Conservation (phyloP, 2,329 filamentous ascomycete genomes). For the Fusarium pilosicola region DNA sequence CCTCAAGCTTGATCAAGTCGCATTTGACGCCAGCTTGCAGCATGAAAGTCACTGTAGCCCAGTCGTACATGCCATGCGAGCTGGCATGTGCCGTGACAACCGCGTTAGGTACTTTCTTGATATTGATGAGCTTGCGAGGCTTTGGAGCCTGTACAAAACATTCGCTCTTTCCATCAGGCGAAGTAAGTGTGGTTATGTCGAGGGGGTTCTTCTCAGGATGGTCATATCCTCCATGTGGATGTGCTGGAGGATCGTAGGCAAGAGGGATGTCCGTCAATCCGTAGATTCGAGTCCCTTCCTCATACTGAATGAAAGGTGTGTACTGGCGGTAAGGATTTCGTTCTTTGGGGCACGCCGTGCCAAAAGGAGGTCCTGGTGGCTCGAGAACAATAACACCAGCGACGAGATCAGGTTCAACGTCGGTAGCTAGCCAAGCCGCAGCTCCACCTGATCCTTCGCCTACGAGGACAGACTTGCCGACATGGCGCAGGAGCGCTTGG, state of each 20-base stretch:
- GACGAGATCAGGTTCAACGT: slow-evolving; percentile 59
- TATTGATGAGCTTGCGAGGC: slow-evolving; percentile 56
- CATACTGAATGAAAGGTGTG: slow-evolving; percentile 36
- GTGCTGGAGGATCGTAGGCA: slow-evolving; percentile 53
- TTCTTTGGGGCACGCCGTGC: slow-evolving; percentile 18
- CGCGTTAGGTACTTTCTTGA: slow-evolving; percentile 59
- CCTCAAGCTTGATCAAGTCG: slow-evolving; percentile 56
- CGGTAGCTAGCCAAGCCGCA: slow-evolving; percentile 59
- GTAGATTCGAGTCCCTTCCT: slow-evolving; percentile 48
- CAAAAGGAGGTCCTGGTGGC: slow-evolving; percentile 63
- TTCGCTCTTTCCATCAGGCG: slow-evolving; percentile 24
- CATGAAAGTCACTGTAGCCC: slow-evolving; percentile 63
- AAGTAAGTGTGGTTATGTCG: slow-evolving; percentile 15
- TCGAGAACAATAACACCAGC: slow-evolving; percentile 62
- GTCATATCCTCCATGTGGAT: slow-evolving; percentile 17
- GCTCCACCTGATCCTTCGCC: slow-evolving; percentile 61
- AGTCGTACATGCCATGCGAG: slow-evolving; percentile 64
- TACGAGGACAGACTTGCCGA: slow-evolving; percentile 56
- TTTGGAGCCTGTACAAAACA: slow-evolving; percentile 36
- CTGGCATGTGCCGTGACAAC: slow-evolving; percentile 64
- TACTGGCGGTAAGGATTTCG: slow-evolving; percentile 27
- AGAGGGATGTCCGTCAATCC: slow-evolving; percentile 56
- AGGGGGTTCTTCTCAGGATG: slow-evolving; percentile 15
- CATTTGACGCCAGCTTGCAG: slow-evolving; percentile 60
- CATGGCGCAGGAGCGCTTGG: slow-evolving; percentile 53